These are phyloP conservation scores for Centaurea solstitialis DNA, from an alignment of 129 eudicot genomes.

Conservation along the genomic window DNA sequence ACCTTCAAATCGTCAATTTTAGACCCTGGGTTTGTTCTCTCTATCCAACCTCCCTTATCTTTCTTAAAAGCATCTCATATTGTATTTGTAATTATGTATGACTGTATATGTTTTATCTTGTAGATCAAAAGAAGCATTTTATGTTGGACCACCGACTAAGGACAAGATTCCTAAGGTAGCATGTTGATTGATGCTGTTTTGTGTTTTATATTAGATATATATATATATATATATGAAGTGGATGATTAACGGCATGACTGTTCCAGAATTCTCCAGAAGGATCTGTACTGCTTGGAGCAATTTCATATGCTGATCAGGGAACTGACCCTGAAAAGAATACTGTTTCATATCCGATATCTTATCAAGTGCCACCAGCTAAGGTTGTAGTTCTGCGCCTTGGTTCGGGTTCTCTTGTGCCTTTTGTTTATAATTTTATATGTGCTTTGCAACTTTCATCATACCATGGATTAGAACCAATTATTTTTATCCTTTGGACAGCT, in stretches of 20 bases:
- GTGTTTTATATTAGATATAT: not conserved
- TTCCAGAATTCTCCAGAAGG: conserved; percentile 84
- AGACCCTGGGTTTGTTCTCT: conserved; percentile 78
- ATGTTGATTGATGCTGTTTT: not conserved
- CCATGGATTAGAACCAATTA: not conserved
- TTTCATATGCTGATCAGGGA: conserved; percentile 66
- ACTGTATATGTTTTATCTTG: conserved; percentile 14
- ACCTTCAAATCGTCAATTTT: conserved; percentile 67
- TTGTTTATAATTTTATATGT: not conserved
- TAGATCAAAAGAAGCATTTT: conserved; percentile 90
- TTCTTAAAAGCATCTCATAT: not conserved
- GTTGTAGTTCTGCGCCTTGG: conserved; percentile 28
- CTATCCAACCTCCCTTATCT: not conserved
- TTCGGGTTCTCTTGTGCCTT: not conserved
- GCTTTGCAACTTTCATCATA: not conserved
- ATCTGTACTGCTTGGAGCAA: conserved; percentile 77
- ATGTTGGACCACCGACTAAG: conserved; percentile 84
- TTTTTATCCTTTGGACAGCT: conserved; percentile 46
- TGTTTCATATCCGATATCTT: conserved; percentile 76
- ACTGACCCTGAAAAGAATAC: conserved; percentile 75
- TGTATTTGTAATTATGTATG: not conserved
- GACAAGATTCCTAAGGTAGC: conserved; percentile 97
- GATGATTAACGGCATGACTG: conserved; percentile 16
- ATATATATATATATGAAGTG: not conserved
- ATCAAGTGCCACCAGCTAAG: conserved; percentile 84